Evolutionary conservation across 1,139 yeast species (phyloP).

Genomic region (Casaregolazyma suthepensis): DNA sequence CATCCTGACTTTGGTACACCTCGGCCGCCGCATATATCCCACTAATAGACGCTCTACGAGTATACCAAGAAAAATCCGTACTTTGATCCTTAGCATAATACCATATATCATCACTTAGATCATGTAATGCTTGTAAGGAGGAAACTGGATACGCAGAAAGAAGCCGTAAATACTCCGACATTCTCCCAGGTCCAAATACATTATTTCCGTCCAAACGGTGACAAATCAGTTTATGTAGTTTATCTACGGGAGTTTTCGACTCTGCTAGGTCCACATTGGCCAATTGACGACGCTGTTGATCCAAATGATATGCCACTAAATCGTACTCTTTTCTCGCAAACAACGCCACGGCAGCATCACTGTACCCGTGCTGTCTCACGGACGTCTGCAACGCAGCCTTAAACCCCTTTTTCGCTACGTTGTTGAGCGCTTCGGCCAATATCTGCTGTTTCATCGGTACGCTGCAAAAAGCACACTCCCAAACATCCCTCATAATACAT

Average conservation of each 20-base stretch:
- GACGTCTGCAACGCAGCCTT: slow-evolving; percentile 56
- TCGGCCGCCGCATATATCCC: slow-evolving; percentile 67
- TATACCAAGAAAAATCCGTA: slow-evolving; percentile 89
- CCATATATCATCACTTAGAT: slow-evolving; percentile 75
- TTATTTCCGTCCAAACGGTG: slow-evolving; percentile 59
- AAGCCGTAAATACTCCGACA: slow-evolving; percentile 43
- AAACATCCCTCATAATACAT: neutral
- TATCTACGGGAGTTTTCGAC: slow-evolving; percentile 7
- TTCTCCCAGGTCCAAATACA: slow-evolving; percentile 37
- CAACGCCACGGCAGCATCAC: slow-evolving; percentile 61
- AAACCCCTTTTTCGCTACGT: slow-evolving; percentile 70
- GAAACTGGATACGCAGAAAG: slow-evolving; percentile 46
- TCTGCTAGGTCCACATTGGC: slow-evolving; percentile 16
- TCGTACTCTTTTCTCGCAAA: slow-evolving; percentile 56
- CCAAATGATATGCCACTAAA: slow-evolving; percentile 59
- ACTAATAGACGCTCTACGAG: slow-evolving; percentile 69
- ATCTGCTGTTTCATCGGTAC: slow-evolving; percentile 29
- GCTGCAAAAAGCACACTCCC: neutral
- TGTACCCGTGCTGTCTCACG: slow-evolving; percentile 52
- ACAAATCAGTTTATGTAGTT: slow-evolving; percentile 39
- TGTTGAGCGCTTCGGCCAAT: slow-evolving; percentile 42
- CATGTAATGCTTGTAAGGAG: slow-evolving; percentile 62
- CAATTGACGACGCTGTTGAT: slow-evolving; percentile 35
- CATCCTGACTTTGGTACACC: slow-evolving; percentile 73
- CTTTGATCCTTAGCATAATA: slow-evolving; percentile 74